phyloP scores from a whole-genome alignment of 495 filamentous ascomycete genomes.

The Hypoxylon crocopeplum region DNA sequence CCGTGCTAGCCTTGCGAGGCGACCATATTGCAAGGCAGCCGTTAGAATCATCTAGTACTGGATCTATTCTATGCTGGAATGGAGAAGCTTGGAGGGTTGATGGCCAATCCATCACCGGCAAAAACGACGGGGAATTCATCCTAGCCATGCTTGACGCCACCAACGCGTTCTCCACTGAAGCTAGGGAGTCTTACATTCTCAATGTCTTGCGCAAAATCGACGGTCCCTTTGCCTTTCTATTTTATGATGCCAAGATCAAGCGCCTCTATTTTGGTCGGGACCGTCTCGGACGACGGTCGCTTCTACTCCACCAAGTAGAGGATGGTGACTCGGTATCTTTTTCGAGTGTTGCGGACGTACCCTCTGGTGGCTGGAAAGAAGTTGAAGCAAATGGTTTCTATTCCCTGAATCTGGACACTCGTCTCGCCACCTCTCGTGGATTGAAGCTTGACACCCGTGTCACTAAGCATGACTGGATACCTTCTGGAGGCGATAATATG shows the following conservation, averaged over 20 bases:
- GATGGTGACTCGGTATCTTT: conserved; percentile 62
- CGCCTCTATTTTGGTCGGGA: conserved; percentile 83
- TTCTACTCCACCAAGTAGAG: conserved; percentile 62
- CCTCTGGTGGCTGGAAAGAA: conserved; percentile 69
- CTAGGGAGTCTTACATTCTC: conserved; percentile 50
- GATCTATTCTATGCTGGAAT: conserved; percentile 92
- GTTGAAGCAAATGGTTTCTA: conserved; percentile 83
- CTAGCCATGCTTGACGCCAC: conserved; percentile 67
- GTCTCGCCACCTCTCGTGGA: conserved; percentile 46
- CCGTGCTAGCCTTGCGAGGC: conserved; percentile 86
- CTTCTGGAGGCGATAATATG: conserved; percentile 29
- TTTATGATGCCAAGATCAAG: conserved; percentile 68
- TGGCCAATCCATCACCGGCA: conserved; percentile 57
- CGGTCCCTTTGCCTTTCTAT: conserved; percentile 93
- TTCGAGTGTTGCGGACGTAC: conserved; percentile 74
- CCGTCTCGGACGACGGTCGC: conserved; percentile 82
- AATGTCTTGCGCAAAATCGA: conserved; percentile 67
- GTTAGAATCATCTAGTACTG: conserved; percentile 62
- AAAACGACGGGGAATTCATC: conserved; percentile 79
- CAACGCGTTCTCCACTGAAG: conserved; percentile 33
- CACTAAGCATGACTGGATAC: conserved; percentile 27
- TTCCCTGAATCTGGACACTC: conserved; percentile 59
- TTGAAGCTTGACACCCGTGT: conserved; percentile 26
- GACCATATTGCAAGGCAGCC: conserved; percentile 75
- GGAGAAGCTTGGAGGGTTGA: conserved; percentile 92